phyloP scores from a whole-genome alignment of 306 rosid species.

The Pterocarpus santalinus region DNA sequence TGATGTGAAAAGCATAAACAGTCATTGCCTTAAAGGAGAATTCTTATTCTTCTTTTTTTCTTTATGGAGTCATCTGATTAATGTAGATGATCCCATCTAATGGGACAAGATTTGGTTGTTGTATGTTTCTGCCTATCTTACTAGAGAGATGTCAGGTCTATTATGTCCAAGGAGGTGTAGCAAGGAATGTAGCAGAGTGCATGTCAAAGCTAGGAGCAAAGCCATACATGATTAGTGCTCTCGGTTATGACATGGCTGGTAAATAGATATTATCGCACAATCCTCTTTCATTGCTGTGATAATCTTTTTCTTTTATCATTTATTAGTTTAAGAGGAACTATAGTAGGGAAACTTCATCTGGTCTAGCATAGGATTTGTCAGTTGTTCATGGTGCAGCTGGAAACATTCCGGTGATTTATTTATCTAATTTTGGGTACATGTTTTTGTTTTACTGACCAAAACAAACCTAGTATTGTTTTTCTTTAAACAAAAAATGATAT shows the following conservation, averaged over 20 bases:
- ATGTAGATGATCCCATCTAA: no score
- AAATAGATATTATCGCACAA: constrained; percentile 27
- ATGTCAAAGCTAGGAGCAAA: constrained; percentile 86
- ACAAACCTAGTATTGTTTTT: constrained; percentile 15
- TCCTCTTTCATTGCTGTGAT: neutral
- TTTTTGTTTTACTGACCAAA: neutral
- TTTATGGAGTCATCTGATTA: neutral
- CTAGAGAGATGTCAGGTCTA: constrained; percentile 62
- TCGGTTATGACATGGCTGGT: constrained; percentile 92
- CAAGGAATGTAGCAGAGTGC: constrained; percentile 93
- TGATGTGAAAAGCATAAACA: constrained; percentile 9
- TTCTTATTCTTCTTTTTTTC: neutral
- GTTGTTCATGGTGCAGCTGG: constrained; percentile 25
- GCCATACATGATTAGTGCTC: constrained; percentile 85
- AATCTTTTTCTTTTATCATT: neutral
- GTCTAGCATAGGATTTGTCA: neutral
- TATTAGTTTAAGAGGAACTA: constrained; percentile 1
- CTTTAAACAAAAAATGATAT: neutral
- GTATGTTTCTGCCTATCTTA: constrained; percentile 9
- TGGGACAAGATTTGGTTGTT: no score
- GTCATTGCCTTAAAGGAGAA: neutral
- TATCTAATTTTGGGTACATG: constrained; percentile 22
- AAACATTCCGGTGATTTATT: constrained; percentile 28
- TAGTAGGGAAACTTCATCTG: constrained; percentile 18
- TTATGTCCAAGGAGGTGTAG: constrained; percentile 88